Evolutionary conservation across 305 asterid genomes (phyloP).

Genomic region (Petunia hybrid): DNA sequence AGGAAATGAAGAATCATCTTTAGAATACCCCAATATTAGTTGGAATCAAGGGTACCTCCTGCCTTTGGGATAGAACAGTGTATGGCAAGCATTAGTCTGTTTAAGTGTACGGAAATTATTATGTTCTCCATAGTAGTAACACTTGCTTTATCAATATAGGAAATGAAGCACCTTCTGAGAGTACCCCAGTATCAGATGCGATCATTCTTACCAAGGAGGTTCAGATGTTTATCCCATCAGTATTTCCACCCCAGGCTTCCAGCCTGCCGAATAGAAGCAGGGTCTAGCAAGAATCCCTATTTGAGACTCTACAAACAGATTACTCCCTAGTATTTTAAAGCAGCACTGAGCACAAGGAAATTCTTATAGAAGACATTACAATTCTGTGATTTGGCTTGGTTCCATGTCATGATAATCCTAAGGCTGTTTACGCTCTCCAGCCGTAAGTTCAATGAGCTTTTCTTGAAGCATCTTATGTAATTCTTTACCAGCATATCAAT

Average conservation of each 20-base stretch:
- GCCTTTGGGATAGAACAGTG: background rate
- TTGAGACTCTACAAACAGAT: slow-evolving; percentile 9
- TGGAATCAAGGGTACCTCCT: background rate
- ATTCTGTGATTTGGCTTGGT: background rate
- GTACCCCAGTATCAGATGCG: background rate
- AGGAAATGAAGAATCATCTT: background rate
- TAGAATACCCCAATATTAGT: background rate
- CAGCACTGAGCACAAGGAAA: background rate
- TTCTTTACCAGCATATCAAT: background rate
- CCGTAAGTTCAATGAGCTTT: slow-evolving; percentile 11
- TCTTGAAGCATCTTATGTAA: background rate
- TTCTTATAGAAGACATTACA: slow-evolving; percentile 1
- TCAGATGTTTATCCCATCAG: slow-evolving; percentile 1
- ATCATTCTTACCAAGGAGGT: slow-evolving; percentile 1
- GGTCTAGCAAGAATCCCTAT: background rate
- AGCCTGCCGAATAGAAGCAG: background rate
- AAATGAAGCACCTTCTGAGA: slow-evolving; percentile 6
- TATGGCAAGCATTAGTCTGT: background rate
- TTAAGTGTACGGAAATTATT: background rate
- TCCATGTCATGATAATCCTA: background rate
- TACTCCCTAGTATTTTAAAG: background rate
- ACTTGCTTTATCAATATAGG: background rate
- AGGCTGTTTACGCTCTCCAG: background rate
- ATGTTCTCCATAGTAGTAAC: background rate
- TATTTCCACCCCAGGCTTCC: background rate